Conservation (phyloP, 305 asterid genomes). For the Solanum hybrid region DNA sequence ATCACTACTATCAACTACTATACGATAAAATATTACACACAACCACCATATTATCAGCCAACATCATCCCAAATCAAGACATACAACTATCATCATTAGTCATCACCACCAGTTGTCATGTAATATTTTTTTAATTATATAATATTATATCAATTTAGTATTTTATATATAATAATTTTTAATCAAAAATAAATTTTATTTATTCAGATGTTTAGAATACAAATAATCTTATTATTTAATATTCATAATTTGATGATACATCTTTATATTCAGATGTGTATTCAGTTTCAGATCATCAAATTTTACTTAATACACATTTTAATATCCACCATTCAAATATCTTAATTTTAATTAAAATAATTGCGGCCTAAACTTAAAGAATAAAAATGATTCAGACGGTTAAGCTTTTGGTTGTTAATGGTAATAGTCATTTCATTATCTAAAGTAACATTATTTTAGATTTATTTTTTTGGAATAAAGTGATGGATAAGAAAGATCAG, state of each 20-base stretch:
- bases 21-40: background rate
- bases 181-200: background rate
- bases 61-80: background rate
- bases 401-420: too few relatives aligned
- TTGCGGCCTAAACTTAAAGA: too few relatives aligned
- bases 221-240: background rate
- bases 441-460: background rate
- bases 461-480: background rate
- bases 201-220: background rate
- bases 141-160: background rate
- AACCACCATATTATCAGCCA: background rate
- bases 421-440: background rate
- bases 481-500: background rate
- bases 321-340: too few relatives aligned
- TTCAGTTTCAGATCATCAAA: too few relatives aligned
- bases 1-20: background rate
- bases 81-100: background rate
- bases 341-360: too few relatives aligned
- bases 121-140: background rate
- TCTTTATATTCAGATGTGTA: background rate
- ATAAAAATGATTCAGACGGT: too few relatives aligned
- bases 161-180: background rate
- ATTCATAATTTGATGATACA: background rate
- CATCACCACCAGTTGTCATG: background rate
- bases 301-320: background rate